These are phyloP conservation scores for Thermothelomyces thermophilus DNA, from an alignment of 2,329 filamentous ascomycete genomes.

Conservation along the genomic window DNA sequence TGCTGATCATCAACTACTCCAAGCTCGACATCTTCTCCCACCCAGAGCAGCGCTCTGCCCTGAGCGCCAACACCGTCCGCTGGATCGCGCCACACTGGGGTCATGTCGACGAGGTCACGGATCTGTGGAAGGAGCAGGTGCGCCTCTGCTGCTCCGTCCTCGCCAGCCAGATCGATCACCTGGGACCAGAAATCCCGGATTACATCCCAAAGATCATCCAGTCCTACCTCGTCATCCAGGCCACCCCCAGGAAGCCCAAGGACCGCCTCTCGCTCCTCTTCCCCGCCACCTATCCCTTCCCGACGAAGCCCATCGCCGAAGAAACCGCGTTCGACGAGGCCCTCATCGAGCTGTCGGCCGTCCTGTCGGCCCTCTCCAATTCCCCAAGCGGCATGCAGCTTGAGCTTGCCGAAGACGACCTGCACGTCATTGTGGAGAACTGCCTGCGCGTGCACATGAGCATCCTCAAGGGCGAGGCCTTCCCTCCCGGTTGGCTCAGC, in stretches of 20 bases:
- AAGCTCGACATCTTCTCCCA: slow-evolving; percentile 73
- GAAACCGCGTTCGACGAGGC: slow-evolving; percentile 70
- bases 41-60: slow-evolving; percentile 64
- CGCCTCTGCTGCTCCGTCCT: slow-evolving; percentile 89
- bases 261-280: slow-evolving; percentile 80
- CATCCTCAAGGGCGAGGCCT: slow-evolving; percentile 81
- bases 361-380: slow-evolving; percentile 75
- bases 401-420: slow-evolving; percentile 66
- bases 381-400: slow-evolving; percentile 68
- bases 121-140: slow-evolving; percentile 89
- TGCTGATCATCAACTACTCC: slow-evolving; percentile 88
- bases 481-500: slow-evolving; percentile 84
- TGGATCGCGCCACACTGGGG: slow-evolving; percentile 97
- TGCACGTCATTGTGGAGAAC: slow-evolving; percentile 68
- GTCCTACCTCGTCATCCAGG: slow-evolving; percentile 73
- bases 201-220: slow-evolving; percentile 88
- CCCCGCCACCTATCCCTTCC: slow-evolving; percentile 84
- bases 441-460: slow-evolving; percentile 81
- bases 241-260: slow-evolving; percentile 46
- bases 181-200: slow-evolving; percentile 75
- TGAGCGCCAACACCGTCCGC: slow-evolving; percentile 74
- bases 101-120: slow-evolving; percentile 60
- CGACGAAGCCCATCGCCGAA: slow-evolving; percentile 59
- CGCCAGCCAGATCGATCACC: slow-evolving; percentile 72
- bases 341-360: slow-evolving; percentile 78